A percentile compares a stretch with the other conserved stretches of the same genome.
Conservation (phyloP, 73 alveolate species). For the Urostyla sp. region DNA sequence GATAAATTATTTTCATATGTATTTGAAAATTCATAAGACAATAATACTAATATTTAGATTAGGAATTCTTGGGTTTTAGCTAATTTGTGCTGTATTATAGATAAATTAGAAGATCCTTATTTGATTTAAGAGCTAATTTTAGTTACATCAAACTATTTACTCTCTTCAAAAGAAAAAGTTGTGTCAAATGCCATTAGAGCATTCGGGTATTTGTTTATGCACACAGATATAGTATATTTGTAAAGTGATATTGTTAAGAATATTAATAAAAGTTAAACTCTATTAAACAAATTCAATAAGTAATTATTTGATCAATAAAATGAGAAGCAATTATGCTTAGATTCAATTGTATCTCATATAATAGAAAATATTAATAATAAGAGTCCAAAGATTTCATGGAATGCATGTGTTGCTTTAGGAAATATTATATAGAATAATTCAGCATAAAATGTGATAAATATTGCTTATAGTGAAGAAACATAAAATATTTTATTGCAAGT, state of each 20-base stretch:
- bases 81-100: slow-evolving; percentile 51
- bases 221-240: background rate
- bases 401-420: slow-evolving; percentile 65
- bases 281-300: background rate
- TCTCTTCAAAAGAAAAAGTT: slow-evolving; percentile 53
- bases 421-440: slow-evolving; percentile 42
- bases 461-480: slow-evolving; percentile 6
- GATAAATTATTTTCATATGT: slow-evolving; percentile 3
- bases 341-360: slow-evolving; percentile 8
- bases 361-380: slow-evolving; percentile 36
- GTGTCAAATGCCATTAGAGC: slow-evolving; percentile 64
- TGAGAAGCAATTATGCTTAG: background rate
- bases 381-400: slow-evolving; percentile 69
- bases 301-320: background rate
- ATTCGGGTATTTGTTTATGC: slow-evolving; percentile 46
- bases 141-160: slow-evolving; percentile 16
- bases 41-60: slow-evolving; percentile 28
- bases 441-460: background rate
- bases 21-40: slow-evolving; percentile 9
- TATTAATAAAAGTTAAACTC: background rate
- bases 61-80: slow-evolving; percentile 67
- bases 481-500: slow-evolving; percentile 8
- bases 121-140: slow-evolving; percentile 14
- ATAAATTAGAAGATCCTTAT: background rate
- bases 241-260: background rate